Conservation (phyloP, 306 rosid genomes). For the Prunus davidiana region DNA sequence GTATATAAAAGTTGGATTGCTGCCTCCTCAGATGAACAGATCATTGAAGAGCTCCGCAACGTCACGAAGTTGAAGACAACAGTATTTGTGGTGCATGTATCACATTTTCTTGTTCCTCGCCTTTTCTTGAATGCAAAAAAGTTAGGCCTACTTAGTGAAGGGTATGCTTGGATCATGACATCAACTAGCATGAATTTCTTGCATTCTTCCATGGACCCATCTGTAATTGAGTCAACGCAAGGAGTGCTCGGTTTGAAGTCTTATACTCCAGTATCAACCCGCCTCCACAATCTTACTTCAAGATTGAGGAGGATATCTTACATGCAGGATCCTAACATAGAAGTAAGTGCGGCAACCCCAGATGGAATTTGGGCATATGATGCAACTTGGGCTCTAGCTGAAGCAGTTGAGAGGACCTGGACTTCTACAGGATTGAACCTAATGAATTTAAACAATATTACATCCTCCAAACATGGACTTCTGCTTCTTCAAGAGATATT, state of each 20-base stretch:
- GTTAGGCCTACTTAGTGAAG: neutral
- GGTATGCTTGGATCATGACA: neutral
- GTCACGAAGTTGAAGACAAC: neutral
- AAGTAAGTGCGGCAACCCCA: neutral
- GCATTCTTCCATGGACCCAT: neutral
- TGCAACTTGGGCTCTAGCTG: conserved; percentile 18
- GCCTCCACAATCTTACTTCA: too few relatives aligned
- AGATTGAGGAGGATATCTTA: too few relatives aligned
- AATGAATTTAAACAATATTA: too few relatives aligned
- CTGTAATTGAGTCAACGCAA: too few relatives aligned
- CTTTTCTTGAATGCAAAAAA: conserved; percentile 1
- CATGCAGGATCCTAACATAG: too few relatives aligned
- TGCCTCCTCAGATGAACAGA: neutral
- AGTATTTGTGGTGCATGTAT: conserved; percentile 3
- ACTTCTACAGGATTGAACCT: too few relatives aligned
- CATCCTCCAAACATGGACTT: neutral
- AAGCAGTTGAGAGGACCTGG: conserved; percentile 2
- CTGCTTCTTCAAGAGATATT: neutral
- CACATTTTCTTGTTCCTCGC: neutral
- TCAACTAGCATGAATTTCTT: conserved; percentile 1
- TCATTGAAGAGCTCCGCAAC: conserved; percentile 9
- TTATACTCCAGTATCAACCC: too few relatives aligned
- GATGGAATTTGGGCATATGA: conserved; percentile 9
- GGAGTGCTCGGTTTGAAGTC: too few relatives aligned
- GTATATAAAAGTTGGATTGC: neutral